Conservation (phyloP, 2,329 filamentous ascomycete genomes). For the Pseudonectria buxi region DNA sequence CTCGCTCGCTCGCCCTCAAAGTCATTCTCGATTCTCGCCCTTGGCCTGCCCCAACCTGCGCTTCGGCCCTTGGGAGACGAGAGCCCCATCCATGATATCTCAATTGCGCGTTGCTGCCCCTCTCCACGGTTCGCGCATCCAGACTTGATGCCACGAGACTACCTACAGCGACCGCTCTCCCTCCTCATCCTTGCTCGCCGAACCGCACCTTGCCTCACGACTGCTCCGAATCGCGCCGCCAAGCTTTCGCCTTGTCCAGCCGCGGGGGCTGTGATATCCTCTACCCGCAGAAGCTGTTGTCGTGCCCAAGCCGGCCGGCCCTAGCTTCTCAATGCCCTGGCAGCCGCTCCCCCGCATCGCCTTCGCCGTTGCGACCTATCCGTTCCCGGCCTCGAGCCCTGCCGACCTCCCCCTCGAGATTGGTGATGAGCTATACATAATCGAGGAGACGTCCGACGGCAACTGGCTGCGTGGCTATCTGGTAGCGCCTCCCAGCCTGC, state of each 20-base stretch:
- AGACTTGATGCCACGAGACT: conserved; percentile 24
- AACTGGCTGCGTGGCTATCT: conserved; percentile 95
- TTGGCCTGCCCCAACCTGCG: conserved; percentile 2
- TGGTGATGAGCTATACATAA: conserved; percentile 97
- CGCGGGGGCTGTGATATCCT: conserved; percentile 9
- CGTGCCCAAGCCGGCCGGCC: conserved; percentile 9
- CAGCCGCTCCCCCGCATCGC: conserved; percentile 93
- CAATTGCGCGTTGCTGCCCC: conserved; percentile 10
- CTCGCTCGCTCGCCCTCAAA: background rate
- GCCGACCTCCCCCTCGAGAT: conserved; percentile 95
- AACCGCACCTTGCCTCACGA: background rate
- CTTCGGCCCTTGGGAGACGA: conserved; percentile 1
- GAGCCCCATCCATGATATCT: conserved; percentile 19
- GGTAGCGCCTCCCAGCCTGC: conserved; percentile 84
- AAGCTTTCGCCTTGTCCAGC: conserved; percentile 12
- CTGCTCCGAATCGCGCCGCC: conserved; percentile 8
- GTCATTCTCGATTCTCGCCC: conserved; percentile 2
- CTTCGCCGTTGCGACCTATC: conserved; percentile 93
- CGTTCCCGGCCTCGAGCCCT: conserved; percentile 78
- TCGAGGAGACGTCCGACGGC: conserved; percentile 88
- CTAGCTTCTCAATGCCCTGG: conserved; percentile 71
- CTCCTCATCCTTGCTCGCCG: conserved; percentile 1
- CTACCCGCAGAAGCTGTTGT: conserved; percentile 8
- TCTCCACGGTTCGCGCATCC: conserved; percentile 3
- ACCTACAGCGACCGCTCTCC: conserved; percentile 3